phyloP scores from a whole-genome alignment of 148 eudicot species.

The Linanthus parryae region DNA sequence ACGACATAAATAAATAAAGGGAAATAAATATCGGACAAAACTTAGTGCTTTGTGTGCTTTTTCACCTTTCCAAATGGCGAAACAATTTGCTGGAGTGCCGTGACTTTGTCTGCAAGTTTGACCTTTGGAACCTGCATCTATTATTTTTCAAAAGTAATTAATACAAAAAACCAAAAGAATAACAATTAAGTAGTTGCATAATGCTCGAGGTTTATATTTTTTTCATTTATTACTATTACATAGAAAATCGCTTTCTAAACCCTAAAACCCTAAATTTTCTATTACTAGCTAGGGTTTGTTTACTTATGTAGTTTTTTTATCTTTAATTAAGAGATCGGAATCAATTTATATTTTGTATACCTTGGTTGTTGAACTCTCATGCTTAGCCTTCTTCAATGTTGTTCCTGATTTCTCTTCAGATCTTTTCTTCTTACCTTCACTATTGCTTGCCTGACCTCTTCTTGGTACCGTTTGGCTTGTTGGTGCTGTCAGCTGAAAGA shows the following conservation, averaged over 20 bases:
- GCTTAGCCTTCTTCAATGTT: conserved; percentile 15
- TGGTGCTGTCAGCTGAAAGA: conserved; percentile 13
- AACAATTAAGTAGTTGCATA: neutral
- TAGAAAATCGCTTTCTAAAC: no score
- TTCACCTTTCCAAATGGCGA: conserved; percentile 29
- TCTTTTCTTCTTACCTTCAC: conserved; percentile 26
- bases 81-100: conserved; percentile 32
- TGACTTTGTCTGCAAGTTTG: conserved; percentile 23
- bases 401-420: conserved; percentile 19
- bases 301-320: no score
- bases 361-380: conserved; percentile 19
- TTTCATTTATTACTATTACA: no score
- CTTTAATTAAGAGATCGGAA: no score
- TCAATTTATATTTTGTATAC: conserved; percentile 6
- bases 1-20: neutral
- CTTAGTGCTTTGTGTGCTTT: neutral
- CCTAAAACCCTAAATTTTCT: no score
- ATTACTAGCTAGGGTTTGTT: no score
- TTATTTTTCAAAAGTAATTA: no score
- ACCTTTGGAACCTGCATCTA: conserved; percentile 21
- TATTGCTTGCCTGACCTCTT: conserved; percentile 10
- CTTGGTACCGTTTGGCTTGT: conserved; percentile 8
- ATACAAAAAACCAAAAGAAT: no score
- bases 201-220: neutral
- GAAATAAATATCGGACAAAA: neutral